Conservation (phyloP, 306 rosid genomes). For the Pyrus pyrifolia region DNA sequence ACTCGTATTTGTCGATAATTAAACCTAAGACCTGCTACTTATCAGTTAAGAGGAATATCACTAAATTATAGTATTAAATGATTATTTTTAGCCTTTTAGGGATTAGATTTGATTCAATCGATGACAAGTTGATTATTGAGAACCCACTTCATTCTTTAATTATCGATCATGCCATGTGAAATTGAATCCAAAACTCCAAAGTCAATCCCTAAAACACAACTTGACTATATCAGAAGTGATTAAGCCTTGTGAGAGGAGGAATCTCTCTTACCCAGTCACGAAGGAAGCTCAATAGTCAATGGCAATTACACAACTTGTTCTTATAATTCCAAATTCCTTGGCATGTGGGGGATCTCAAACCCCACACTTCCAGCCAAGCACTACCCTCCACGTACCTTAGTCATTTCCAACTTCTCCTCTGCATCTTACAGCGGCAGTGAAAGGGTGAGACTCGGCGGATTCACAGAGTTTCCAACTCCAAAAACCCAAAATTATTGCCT, state of each 20-base stretch:
- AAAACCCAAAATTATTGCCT: background rate
- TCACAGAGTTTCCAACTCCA: background rate
- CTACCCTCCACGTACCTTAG: background rate
- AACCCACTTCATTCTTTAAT: no score
- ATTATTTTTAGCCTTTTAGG: background rate
- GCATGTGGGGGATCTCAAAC: background rate
- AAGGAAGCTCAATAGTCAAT: background rate
- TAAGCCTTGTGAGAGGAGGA: background rate
- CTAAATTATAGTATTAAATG: accelerated
- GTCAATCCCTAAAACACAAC: background rate
- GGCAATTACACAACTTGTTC: background rate
- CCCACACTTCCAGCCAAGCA: constrained; percentile 1
- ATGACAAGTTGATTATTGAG: no score
- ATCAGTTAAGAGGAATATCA: no score
- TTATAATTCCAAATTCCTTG: background rate
- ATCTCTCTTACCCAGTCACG: background rate
- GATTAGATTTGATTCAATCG: no score
- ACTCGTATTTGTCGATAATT: accelerated
- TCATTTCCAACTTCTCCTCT: background rate
- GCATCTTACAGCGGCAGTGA: background rate
- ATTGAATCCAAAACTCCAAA: background rate
- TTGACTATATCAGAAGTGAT: background rate
- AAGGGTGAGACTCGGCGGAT: constrained; percentile 16
- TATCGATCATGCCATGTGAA: background rate
- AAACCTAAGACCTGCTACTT: accelerated